These are phyloP conservation scores for Wickerhamomyces hampshirensis DNA, from an alignment of 805 yeast species.

Conservation along the genomic window DNA sequence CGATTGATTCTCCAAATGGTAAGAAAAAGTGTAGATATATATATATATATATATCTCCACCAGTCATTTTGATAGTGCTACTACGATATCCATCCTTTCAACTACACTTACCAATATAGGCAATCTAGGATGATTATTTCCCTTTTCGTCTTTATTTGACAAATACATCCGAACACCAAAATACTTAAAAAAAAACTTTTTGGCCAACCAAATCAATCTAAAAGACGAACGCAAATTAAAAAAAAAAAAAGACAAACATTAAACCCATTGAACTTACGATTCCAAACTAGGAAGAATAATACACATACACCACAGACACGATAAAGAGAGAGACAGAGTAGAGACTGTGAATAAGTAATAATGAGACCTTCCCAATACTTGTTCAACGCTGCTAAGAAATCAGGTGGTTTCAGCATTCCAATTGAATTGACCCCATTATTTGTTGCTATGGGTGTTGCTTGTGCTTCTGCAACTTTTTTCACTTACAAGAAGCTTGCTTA, in stretches of 20 bases:
- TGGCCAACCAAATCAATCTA: slow-evolving; percentile 15
- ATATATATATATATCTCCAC: neutral
- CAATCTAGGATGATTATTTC: too few species aligned
- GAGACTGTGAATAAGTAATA: slow-evolving; percentile 5
- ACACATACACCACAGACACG: too few species aligned
- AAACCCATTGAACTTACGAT: neutral
- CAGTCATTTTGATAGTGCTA: too few species aligned
- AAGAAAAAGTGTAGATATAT: too few species aligned
- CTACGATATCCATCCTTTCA: too few species aligned
- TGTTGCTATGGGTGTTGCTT: slow-evolving; percentile 51
- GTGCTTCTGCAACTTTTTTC: slow-evolving; percentile 46
- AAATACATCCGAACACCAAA: slow-evolving; percentile 9
- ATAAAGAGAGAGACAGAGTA: too few species aligned
- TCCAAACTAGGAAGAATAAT: too few species aligned
- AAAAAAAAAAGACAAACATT: neutral
- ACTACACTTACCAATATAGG: too few species aligned
- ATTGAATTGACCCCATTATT: slow-evolving; percentile 56
- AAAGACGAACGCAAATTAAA: slow-evolving; percentile 7
- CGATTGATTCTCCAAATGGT: too few species aligned
- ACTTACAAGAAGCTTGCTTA: slow-evolving; percentile 44
- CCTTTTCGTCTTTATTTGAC: too few species aligned
- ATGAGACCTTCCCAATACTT: slow-evolving; percentile 49
- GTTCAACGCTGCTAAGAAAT: slow-evolving; percentile 41
- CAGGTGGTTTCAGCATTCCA: slow-evolving; percentile 36
- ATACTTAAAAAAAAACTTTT: neutral